Percentiles rank a stretch among this genome's conserved stretches.
Conservation (phyloP, 805 yeast species). For the Candida pini region DNA sequence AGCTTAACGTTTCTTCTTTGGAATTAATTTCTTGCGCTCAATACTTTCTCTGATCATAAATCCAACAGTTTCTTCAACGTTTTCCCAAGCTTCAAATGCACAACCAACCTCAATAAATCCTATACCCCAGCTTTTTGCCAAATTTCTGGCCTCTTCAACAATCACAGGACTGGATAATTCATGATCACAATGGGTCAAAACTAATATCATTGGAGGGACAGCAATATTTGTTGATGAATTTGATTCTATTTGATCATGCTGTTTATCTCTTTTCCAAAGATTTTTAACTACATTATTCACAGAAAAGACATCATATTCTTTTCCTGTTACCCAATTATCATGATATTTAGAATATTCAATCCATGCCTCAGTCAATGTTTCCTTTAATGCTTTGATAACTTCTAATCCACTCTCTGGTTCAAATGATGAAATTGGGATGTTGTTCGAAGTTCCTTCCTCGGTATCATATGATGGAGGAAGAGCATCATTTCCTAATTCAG, state of each 20-base stretch:
- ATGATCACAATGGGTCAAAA: slow-evolving; percentile 59
- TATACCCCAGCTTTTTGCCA: slow-evolving; percentile 59
- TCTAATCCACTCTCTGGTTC: slow-evolving; percentile 22
- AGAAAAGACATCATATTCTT: slow-evolving; percentile 64
- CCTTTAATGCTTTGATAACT: slow-evolving; percentile 42
- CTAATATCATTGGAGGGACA: slow-evolving; percentile 59
- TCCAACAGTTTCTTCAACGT: slow-evolving; percentile 53
- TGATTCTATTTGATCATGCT: slow-evolving; percentile 4
- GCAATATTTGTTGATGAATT: not conserved
- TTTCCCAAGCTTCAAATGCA: slow-evolving; percentile 33
- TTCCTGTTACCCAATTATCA: slow-evolving; percentile 53
- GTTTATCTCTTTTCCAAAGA: slow-evolving; percentile 40
- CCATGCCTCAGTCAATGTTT: slow-evolving; percentile 70
- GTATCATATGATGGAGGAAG: slow-evolving; percentile 12
- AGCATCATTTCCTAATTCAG: slow-evolving; percentile 32
- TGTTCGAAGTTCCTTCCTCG: not conserved
- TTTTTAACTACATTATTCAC: slow-evolving; percentile 51
- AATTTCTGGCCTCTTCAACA: slow-evolving; percentile 48
- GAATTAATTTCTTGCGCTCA: slow-evolving; percentile 28
- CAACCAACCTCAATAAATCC: slow-evolving; percentile 63
- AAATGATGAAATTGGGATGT: not conserved
- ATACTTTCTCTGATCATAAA: slow-evolving; percentile 55
- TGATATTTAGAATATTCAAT: slow-evolving; percentile 53
- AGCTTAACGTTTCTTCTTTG: slow-evolving; percentile 2
- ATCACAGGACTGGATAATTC: slow-evolving; percentile 55